phyloP scores from a whole-genome alignment of 805 yeast genomes.

The Wickerhamomyces kurtzmanii region DNA sequence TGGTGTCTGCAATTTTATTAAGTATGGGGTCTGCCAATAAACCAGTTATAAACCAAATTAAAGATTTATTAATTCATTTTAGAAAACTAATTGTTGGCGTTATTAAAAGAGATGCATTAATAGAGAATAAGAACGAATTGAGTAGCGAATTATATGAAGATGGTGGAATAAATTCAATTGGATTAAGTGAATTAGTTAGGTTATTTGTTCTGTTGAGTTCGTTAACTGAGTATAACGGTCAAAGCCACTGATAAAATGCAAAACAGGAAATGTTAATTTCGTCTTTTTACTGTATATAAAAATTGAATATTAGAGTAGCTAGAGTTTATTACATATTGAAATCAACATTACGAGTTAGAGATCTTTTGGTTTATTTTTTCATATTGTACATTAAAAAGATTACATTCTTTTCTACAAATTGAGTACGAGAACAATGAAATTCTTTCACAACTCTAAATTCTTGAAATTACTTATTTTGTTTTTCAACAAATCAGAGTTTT shows the following conservation, averaged over 20 bases:
- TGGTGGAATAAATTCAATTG: constrained; percentile 21
- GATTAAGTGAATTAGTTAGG: constrained; percentile 42
- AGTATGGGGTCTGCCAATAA: constrained; percentile 73
- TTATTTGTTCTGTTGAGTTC: constrained; percentile 45
- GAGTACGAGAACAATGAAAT: too few relatives aligned
- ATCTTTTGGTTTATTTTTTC: too few relatives aligned
- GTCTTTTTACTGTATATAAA: too few relatives aligned
- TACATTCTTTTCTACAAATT: neutral
- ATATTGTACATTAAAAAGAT: neutral
- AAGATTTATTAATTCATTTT: constrained; percentile 39
- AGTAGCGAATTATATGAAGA: constrained; percentile 16
- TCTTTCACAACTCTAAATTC: constrained; percentile 10
- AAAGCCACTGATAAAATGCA: too few relatives aligned
- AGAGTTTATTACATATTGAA: too few relatives aligned
- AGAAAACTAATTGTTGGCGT: constrained; percentile 50
- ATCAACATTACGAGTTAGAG: too few relatives aligned
- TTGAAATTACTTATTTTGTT: constrained; percentile 40
- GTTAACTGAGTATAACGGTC: constrained; percentile 33
- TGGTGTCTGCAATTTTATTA: constrained; percentile 54
- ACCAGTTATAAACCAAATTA: constrained; percentile 43
- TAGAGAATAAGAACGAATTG: constrained; percentile 18
- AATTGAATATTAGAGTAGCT: too few relatives aligned
- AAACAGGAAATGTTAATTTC: neutral
- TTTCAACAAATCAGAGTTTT: constrained; percentile 57
- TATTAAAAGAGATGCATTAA: constrained; percentile 44